phyloP scores from a whole-genome alignment of 805 yeast species.

The Lipomyces lipofer region DNA sequence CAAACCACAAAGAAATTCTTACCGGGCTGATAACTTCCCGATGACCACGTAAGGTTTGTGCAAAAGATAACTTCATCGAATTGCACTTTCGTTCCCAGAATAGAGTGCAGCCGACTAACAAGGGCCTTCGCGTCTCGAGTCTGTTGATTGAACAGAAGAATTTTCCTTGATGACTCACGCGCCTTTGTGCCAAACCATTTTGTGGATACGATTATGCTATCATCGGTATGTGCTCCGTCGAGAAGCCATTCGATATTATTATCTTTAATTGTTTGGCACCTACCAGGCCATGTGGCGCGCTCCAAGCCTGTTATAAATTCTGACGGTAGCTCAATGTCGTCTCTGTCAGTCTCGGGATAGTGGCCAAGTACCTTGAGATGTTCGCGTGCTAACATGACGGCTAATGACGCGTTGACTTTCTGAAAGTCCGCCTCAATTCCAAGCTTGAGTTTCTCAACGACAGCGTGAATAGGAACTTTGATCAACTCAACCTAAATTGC shows the following conservation, averaged over 20 bases:
- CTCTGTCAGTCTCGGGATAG: background rate
- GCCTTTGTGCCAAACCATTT: conserved; percentile 60
- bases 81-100: conserved; percentile 44
- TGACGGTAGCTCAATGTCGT: conserved; percentile 26
- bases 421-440: conserved; percentile 89
- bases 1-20: conserved; percentile 1
- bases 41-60: conserved; percentile 88
- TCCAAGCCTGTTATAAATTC: conserved; percentile 55
- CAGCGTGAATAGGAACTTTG: conserved; percentile 39
- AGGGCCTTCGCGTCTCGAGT: conserved; percentile 78
- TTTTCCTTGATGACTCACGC: conserved; percentile 37
- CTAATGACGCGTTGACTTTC: conserved; percentile 80
- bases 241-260: conserved; percentile 67
- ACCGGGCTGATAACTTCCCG: conserved; percentile 64
- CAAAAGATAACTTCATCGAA: conserved; percentile 83
- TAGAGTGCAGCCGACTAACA: conserved; percentile 53
- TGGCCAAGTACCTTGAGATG: conserved; percentile 51
- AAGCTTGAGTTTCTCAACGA: conserved; percentile 43
- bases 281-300: conserved; percentile 85
- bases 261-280: conserved; percentile 71
- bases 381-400: conserved; percentile 65
- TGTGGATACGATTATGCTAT: conserved; percentile 79
- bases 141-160: conserved; percentile 90
- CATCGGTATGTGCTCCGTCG: conserved; percentile 96
- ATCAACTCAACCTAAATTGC: conserved; percentile 39